Evolutionary conservation across 73 alveolate genomes (phyloP).

Genomic region (Tetrahymena malaccensis): DNA sequence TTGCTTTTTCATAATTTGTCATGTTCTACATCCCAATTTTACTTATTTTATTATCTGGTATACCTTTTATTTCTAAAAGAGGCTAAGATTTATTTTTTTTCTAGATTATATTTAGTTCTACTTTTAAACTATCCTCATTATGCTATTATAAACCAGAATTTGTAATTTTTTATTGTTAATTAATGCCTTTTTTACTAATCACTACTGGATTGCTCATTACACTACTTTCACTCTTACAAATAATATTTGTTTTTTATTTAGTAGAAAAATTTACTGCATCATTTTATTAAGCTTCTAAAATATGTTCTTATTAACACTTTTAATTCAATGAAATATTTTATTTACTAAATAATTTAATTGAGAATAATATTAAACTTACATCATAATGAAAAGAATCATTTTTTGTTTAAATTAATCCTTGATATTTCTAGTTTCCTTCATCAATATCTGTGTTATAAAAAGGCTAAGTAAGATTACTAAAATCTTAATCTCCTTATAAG

Average conservation of each 20-base stretch:
- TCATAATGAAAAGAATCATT: no score
- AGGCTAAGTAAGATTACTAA: background rate
- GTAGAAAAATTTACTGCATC: background rate
- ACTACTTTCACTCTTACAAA: no score
- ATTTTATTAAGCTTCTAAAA: background rate
- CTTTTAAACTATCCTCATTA: background rate
- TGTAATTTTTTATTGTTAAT: no score
- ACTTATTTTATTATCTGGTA: background rate
- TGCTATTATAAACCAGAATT: background rate
- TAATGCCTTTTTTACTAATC: no score
- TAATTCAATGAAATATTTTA: background rate
- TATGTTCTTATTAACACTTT: background rate
- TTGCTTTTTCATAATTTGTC: background rate
- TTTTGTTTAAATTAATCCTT: background rate
- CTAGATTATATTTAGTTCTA: background rate
- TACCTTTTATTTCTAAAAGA: no score
- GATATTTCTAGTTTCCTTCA: background rate
- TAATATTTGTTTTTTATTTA: no score
- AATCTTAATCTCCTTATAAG: background rate
- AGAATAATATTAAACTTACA: no score
- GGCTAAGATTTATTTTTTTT: no score
- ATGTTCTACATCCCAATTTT: background rate
- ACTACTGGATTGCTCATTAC: no score
- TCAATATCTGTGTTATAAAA: background rate
- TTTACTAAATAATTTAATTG: no score